A percentile compares a stretch with the other conserved stretches of the same genome.
Evolutionary conservation across 23 red algal genomes (phyloP).

Genomic region (Cyanidiococcus yangmingshanensis): DNA sequence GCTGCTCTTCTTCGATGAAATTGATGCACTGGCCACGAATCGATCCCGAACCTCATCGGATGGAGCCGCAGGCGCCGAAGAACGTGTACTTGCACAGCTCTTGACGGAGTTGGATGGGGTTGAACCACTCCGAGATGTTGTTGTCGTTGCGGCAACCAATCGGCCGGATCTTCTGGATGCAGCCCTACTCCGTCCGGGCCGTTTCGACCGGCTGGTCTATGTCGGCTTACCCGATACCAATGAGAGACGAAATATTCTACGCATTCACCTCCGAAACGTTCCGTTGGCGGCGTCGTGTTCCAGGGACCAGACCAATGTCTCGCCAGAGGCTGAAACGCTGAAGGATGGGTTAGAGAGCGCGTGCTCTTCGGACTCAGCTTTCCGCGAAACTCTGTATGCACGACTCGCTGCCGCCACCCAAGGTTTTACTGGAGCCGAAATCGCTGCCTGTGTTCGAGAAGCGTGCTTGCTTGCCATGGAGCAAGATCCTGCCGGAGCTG

Average conservation of each 20-base stretch:
- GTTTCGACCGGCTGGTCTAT: constrained; percentile 74
- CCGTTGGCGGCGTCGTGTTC: constrained; percentile 30
- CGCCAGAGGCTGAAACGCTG: too few relatives aligned
- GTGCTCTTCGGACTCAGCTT: constrained; percentile 24
- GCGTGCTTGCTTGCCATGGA: constrained; percentile 65
- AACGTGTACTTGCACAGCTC: constrained; percentile 86
- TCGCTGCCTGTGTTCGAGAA: constrained; percentile 75
- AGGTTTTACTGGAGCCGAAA: constrained; percentile 73
- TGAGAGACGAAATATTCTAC: constrained; percentile 49
- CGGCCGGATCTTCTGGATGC: constrained; percentile 77
- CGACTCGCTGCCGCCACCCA: constrained; percentile 20
- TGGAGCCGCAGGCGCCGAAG: constrained; percentile 39
- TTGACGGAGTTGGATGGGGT: constrained; percentile 88
- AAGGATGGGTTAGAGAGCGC: too few relatives aligned
- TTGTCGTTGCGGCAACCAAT: constrained; percentile 90
- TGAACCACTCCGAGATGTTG: constrained; percentile 41
- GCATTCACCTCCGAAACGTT: constrained; percentile 45
- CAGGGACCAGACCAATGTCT: too few relatives aligned
- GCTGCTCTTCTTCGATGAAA: constrained; percentile 98
- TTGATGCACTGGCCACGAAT: constrained; percentile 66
- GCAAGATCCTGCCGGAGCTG: constrained; percentile 33
- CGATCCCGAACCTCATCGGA: constrained; percentile 29
- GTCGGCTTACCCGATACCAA: constrained; percentile 54
- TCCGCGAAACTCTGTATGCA: background rate
- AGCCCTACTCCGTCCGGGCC: constrained; percentile 75